phyloP scores from a whole-genome alignment of 2,329 filamentous ascomycete genomes.

The Phoma sp. region DNA sequence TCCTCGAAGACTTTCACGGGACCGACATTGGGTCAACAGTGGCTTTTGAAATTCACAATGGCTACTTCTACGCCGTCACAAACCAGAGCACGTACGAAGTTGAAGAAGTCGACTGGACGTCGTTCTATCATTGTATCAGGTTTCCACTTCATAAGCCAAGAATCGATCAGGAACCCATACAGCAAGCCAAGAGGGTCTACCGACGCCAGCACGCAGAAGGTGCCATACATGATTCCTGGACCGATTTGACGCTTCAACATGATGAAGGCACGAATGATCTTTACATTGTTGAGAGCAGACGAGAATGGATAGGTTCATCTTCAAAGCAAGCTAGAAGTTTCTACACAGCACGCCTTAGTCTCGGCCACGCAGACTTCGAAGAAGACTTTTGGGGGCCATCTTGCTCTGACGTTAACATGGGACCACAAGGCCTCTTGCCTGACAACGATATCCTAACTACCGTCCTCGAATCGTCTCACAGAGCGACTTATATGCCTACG shows the following conservation, averaged over 20 bases:
- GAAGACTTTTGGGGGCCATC: not conserved
- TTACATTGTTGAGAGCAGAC: constrained; percentile 70
- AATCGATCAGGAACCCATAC: constrained; percentile 43
- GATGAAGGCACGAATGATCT: constrained; percentile 65
- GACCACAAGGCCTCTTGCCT: constrained; percentile 25
- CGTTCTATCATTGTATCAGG: constrained; percentile 71
- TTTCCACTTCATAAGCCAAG: constrained; percentile 59
- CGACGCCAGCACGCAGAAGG: constrained; percentile 72
- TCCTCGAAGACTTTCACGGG: constrained; percentile 66
- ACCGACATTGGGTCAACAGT: constrained; percentile 69
- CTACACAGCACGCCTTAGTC: constrained; percentile 65
- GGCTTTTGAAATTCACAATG: constrained; percentile 73
- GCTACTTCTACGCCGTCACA: constrained; percentile 72
- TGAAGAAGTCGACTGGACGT: constrained; percentile 70
- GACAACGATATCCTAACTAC: constrained; percentile 35
- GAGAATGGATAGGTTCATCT: constrained; percentile 65
- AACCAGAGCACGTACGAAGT: constrained; percentile 68
- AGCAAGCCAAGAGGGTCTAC: constrained; percentile 62
- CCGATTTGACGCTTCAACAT: constrained; percentile 65
- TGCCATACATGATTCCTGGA: constrained; percentile 76
- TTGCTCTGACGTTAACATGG: not conserved
- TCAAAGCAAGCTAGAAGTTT: constrained; percentile 69
- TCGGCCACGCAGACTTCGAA: not conserved
- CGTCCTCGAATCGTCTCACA: constrained; percentile 39
- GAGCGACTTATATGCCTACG: constrained; percentile 47